A percentile compares a stretch with the other conserved stretches of the same genome.
Conservation (phyloP, 2,329 filamentous ascomycete species). For the Trichoderma brevicompactum region DNA sequence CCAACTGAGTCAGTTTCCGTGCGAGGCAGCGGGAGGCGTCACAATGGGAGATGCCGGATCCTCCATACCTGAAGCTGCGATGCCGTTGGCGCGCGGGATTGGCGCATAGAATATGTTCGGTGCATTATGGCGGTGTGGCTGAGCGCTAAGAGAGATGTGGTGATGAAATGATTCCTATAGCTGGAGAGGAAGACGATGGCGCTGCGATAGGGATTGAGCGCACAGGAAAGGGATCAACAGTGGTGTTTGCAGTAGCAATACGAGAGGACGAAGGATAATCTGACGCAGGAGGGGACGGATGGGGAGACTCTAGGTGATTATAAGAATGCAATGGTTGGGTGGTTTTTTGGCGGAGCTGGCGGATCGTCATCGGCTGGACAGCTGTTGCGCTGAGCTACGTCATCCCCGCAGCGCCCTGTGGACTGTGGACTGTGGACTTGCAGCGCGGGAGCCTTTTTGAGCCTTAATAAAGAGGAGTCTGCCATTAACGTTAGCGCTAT, state of each 20-base stretch:
- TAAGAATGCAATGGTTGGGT: constrained; percentile 23
- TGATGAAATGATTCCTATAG: constrained; percentile 11
- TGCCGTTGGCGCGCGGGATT: constrained; percentile 92
- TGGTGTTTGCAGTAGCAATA: constrained; percentile 18
- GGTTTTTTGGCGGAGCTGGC: constrained; percentile 27
- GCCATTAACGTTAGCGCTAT: constrained; percentile 4
- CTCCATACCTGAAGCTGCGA: constrained; percentile 66
- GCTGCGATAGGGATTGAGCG: constrained; percentile 13
- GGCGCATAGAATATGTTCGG: constrained; percentile 98
- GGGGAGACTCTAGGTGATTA: constrained; percentile 26
- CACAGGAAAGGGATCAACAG: constrained; percentile 15
- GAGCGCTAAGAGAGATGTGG: constrained; percentile 32
- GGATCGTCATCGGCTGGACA: constrained; percentile 30
- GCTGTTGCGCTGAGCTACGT: constrained; percentile 27
- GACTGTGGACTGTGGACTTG: not conserved
- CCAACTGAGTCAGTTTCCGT: not conserved
- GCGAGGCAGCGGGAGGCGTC: not conserved
- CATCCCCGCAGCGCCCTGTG: constrained; percentile 16
- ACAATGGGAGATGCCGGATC: not conserved
- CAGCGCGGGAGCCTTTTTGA: constrained; percentile 7
- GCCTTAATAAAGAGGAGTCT: constrained; percentile 16
- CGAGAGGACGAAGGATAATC: not conserved
- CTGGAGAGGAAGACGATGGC: constrained; percentile 5
- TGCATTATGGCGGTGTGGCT: constrained; percentile 68
- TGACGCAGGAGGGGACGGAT: constrained; percentile 19